A percentile compares a stretch with the other conserved stretches of the same genome.
Evolutionary conservation across 2,329 filamentous ascomycete species (phyloP).

Genomic region (Neonectria hederae): DNA sequence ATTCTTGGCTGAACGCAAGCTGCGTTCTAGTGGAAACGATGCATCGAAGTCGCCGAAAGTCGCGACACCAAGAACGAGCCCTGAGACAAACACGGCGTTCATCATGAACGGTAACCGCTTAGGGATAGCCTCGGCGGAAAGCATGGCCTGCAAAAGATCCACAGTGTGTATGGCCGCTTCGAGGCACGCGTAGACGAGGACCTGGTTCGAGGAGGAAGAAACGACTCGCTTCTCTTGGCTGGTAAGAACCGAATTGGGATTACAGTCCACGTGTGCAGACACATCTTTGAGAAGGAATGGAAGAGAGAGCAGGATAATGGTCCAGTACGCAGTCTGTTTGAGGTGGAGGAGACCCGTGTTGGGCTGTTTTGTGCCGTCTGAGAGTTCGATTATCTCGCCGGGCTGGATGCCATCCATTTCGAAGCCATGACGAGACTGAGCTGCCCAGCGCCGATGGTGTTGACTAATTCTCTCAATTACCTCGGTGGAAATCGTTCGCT

Average conservation of each 20-base stretch:
- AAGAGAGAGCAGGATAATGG: conserved; percentile 49
- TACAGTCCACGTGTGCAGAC: conserved; percentile 35
- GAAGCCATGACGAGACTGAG: conserved; percentile 31
- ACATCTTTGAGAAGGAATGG: conserved; percentile 48
- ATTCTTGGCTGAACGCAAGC: conserved; percentile 33
- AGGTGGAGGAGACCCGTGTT: conserved; percentile 44
- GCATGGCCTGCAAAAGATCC: conserved; percentile 50
- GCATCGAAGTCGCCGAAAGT: conserved; percentile 56
- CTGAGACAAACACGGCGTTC: conserved; percentile 57
- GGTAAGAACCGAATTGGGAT: conserved; percentile 27
- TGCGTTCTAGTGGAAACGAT: conserved; percentile 44
- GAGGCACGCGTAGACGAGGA: conserved; percentile 47
- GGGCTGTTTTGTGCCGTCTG: conserved; percentile 32
- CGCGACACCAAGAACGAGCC: conserved; percentile 55
- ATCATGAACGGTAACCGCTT: conserved; percentile 56
- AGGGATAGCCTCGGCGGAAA: conserved; percentile 47
- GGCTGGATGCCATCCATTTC: conserved; percentile 32
- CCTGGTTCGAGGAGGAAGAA: conserved; percentile 32
- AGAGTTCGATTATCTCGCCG: conserved; percentile 29
- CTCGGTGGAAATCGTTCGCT: conserved; percentile 43
- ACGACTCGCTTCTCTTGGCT: conserved; percentile 13
- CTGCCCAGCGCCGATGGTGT: conserved; percentile 37
- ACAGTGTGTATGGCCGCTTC: conserved; percentile 49
- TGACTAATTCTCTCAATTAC: conserved; percentile 42
- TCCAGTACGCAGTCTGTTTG: conserved; percentile 51